Evolutionary conservation across 1,284 basidiomycete genomes (phyloP).

Genomic region (Malassezia dermatis): DNA sequence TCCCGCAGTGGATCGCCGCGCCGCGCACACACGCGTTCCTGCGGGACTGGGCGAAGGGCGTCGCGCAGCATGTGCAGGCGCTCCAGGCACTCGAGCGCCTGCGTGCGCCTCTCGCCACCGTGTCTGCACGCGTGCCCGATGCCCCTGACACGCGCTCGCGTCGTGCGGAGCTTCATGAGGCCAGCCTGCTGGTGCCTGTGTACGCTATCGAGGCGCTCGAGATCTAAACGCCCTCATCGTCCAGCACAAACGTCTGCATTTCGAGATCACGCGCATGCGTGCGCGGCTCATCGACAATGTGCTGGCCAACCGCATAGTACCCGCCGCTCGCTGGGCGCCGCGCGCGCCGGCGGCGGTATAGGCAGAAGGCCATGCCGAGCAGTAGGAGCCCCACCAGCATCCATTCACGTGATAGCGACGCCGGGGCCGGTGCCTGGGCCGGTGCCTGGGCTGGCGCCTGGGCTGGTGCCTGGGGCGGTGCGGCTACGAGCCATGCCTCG

Average conservation of each 20-base stretch:
- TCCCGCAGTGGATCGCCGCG: constrained; percentile 14
- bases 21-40: constrained; percentile 6
- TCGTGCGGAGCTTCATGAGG: constrained; percentile 15
- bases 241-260: constrained; percentile 10
- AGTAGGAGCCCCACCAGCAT: constrained; percentile 63
- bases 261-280: not conserved
- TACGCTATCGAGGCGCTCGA: constrained; percentile 16
- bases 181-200: constrained; percentile 15
- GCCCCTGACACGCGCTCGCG: constrained; percentile 1
- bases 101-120: constrained; percentile 8
- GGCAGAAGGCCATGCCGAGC: constrained; percentile 60
- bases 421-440: not conserved
- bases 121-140: not conserved
- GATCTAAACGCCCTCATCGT: constrained; percentile 7
- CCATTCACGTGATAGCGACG: not conserved
- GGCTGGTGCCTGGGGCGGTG: constrained; percentile 20
- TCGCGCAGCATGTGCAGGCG: not conserved
- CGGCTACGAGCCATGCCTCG: constrained; percentile 50
- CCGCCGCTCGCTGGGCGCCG: constrained; percentile 13
- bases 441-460: constrained; percentile 24
- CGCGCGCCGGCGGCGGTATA: constrained; percentile 62
- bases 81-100: constrained; percentile 11
- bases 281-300: constrained; percentile 1
- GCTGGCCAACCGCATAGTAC: constrained; percentile 14
- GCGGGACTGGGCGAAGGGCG: constrained; percentile 4